Evolutionary conservation across 2,329 filamentous ascomycete species (phyloP).

Genomic region (Berkeleyomyces basicola): DNA sequence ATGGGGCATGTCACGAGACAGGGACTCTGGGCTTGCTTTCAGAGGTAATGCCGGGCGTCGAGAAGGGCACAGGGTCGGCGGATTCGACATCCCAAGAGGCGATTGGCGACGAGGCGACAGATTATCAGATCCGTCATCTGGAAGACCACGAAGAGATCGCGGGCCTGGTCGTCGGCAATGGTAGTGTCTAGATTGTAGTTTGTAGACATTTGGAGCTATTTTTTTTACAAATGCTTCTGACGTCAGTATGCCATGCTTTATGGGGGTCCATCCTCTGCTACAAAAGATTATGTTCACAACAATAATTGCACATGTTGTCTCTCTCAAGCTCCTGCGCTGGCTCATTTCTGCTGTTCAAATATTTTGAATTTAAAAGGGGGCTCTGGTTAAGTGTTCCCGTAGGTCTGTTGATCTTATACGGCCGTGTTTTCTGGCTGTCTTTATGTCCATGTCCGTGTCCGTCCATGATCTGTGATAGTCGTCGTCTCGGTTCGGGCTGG

Average conservation of each 20-base stretch:
- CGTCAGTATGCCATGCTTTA: not conserved
- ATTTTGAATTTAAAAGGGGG: not conserved
- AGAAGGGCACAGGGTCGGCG: constrained; percentile 17
- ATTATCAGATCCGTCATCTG: not conserved
- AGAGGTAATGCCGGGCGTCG: constrained; percentile 8
- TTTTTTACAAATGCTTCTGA: not conserved
- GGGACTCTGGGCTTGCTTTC: not conserved
- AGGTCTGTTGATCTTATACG: not conserved
- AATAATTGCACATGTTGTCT: not conserved
- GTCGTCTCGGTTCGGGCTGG: not conserved
- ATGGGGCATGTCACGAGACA: not conserved
- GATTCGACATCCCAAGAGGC: constrained; percentile 17
- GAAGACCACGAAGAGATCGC: not conserved
- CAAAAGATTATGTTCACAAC: not conserved
- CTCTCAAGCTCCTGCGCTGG: not conserved
- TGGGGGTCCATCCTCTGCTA: not conserved
- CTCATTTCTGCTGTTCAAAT: not conserved
- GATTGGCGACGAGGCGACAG: constrained; percentile 21
- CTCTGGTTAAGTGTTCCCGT: not conserved
- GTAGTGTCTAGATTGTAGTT: not conserved
- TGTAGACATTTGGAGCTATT: not conserved
- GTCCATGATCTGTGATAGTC: not conserved
- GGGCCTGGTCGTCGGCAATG: not conserved
- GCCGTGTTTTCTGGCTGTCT: not conserved
- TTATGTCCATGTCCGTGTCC: not conserved